Evolutionary conservation across 2,329 filamentous ascomycete species (phyloP), one percentile per base, ranked within the genome.

Genomic region (Ascochyta rabiei): DNA sequence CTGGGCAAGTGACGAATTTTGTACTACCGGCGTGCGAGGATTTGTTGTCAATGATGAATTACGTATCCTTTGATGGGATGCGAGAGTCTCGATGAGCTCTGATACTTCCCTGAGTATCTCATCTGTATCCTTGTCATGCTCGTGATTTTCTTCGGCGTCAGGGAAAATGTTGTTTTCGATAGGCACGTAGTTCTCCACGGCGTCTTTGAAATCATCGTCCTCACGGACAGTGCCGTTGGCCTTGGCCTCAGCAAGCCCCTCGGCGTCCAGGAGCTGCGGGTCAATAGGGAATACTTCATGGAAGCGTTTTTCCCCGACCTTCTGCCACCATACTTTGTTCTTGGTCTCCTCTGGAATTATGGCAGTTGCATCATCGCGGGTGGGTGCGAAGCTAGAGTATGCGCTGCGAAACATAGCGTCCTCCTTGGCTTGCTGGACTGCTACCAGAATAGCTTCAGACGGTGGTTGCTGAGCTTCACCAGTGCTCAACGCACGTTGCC

Each of bases 341-440:
- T 89, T 84, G 44, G 86, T 81, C 30, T 85, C 84, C 1, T 87
- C 85, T 0, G 90, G 85, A 3, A 91, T 80, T 53, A 92, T 80
- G 6, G 90, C 88, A 12, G 82, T 84, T 3, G 88, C 83, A 68
- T 93, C 87, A 71, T 93, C 90, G 63, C 85, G 87, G 46, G 84
- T 86, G 0, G 90, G 90, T 6, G 90, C 90, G 71, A 93, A 93
- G 67, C 88, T 89, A 0, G 89, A 91, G 72, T 92, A 93, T 1
- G 87, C 89, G 49, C 88, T 86, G 26, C 89, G 83, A 68, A 93
- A 93, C 9, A 93, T 77, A 0, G 87, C 82, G 62, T 93, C 89
- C 75, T 91, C 85, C 69, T 89, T 88, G 3, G 84, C 83, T 63
- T 84, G 79, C 67, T 89, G 68, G 4, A 73, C 62, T 13, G 75